Conservation (phyloP, 371 early-diverging fungal genomes). For the Rhizopus sp. region DNA sequence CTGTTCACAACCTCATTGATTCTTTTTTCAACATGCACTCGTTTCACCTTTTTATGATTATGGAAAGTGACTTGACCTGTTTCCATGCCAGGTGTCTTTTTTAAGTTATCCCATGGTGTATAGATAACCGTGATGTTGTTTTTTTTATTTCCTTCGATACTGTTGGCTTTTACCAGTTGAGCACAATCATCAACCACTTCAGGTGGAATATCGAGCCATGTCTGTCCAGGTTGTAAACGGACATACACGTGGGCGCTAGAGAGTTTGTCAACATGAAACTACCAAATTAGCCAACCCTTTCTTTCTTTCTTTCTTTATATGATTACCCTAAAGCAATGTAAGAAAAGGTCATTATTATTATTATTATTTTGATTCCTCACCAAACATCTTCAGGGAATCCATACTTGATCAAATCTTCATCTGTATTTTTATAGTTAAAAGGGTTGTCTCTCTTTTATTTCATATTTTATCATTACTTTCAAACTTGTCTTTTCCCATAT, state of each 20-base stretch:
- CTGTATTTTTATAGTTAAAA: conserved; percentile 30
- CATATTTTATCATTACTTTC: conserved; percentile 66
- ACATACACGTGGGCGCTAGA: conserved; percentile 97
- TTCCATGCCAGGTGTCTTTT: conserved; percentile 92
- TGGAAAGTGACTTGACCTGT: conserved; percentile 94
- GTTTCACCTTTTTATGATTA: conserved; percentile 75
- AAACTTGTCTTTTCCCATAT: conserved; percentile 97
- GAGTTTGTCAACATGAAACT: conserved; percentile 97
- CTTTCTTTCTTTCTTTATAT: not conserved
- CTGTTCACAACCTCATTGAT: conserved; percentile 88
- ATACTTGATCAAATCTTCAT: conserved; percentile 94
- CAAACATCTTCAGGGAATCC: conserved; percentile 94
- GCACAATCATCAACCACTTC: conserved; percentile 82
- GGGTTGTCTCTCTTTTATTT: not conserved
- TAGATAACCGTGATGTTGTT: conserved; percentile 86
- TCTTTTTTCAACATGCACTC: conserved; percentile 77
- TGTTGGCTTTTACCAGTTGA: conserved; percentile 95
- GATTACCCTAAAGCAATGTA: conserved; percentile 10
- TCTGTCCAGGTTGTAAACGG: conserved; percentile 70
- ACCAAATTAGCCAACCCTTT: not conserved
- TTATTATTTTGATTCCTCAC: conserved; percentile 40
- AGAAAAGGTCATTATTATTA: not conserved
- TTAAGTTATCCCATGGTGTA: conserved; percentile 93
- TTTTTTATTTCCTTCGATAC: conserved; percentile 69
- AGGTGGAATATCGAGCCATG: conserved; percentile 82